Evolutionary conservation across 2,329 filamentous ascomycete species (phyloP).

Genomic region (Fusarium fracticaudum): DNA sequence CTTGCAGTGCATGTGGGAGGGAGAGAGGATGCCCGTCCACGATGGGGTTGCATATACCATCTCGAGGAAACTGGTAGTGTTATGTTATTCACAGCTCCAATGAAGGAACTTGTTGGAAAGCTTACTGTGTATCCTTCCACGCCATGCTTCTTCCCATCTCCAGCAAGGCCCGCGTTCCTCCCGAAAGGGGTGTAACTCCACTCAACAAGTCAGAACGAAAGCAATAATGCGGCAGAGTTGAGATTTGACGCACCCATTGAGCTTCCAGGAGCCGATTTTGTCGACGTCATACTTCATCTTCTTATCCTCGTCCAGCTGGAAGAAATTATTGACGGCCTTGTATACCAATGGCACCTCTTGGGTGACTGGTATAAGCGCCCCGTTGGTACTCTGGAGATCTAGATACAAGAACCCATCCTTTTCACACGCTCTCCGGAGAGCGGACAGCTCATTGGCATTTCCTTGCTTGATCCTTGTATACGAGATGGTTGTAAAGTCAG

Average conservation of each 20-base stretch:
- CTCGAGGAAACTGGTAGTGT: background rate
- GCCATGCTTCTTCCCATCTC: background rate
- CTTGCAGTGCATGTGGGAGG: background rate
- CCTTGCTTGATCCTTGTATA: background rate
- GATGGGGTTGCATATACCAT: background rate
- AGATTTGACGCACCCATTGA: background rate
- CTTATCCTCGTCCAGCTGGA: background rate
- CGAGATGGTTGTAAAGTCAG: background rate
- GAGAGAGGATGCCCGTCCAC: background rate
- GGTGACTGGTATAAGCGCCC: background rate
- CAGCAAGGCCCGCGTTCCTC: background rate
- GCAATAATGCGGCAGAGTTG: background rate
- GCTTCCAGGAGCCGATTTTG: background rate
- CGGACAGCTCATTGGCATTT: background rate
- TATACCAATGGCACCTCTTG: background rate
- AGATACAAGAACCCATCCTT: background rate
- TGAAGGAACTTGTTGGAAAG: no score
- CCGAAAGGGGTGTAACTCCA: background rate
- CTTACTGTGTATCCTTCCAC: background rate
- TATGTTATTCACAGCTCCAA: background rate
- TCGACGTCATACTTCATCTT: background rate
- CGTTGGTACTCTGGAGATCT: background rate
- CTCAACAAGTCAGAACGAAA: background rate
- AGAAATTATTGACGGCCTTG: background rate
- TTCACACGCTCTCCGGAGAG: background rate